Evolutionary conservation across 805 yeast species (phyloP).

Genomic region (Huiozyma naganishii): DNA sequence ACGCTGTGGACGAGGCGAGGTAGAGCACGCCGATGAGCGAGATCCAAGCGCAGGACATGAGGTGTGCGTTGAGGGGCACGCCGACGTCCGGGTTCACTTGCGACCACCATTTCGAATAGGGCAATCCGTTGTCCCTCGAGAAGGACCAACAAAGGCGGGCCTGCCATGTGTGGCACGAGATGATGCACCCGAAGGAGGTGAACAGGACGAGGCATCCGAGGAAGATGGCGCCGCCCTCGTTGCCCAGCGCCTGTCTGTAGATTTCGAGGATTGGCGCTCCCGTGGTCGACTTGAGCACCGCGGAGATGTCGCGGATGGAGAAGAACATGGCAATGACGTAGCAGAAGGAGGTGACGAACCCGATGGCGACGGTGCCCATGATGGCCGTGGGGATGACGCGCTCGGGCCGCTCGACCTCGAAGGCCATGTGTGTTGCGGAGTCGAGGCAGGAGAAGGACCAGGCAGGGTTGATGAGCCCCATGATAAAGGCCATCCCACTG

Average conservation of each 20-base stretch:
- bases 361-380: constrained; percentile 56
- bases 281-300: constrained; percentile 37
- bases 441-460: constrained; percentile 65
- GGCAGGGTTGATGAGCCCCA: constrained; percentile 59
- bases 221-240: constrained; percentile 47
- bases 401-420: constrained; percentile 51
- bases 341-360: constrained; percentile 50
- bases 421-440: constrained; percentile 65
- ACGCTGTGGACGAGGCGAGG: constrained; percentile 58
- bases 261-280: constrained; percentile 60
- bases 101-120: constrained; percentile 45
- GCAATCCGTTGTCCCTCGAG: constrained; percentile 60
- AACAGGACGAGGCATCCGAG: constrained; percentile 42
- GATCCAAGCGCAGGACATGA: constrained; percentile 43
- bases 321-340: constrained; percentile 51
- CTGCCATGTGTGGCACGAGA: constrained; percentile 62
- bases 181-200: constrained; percentile 53
- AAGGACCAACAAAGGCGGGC: constrained; percentile 65
- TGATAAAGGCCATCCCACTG: constrained; percentile 51
- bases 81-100: constrained; percentile 41
- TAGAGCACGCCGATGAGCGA: constrained; percentile 50
- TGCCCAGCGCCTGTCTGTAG: constrained; percentile 45
- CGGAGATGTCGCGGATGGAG: constrained; percentile 44
- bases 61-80: constrained; percentile 53
- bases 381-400: constrained; percentile 56